A percentile compares a stretch with the other conserved stretches of the same genome.
phyloP scores from a whole-genome alignment of 1,284 basidiomycete genomes.

The Ceratobasidium sp. region DNA sequence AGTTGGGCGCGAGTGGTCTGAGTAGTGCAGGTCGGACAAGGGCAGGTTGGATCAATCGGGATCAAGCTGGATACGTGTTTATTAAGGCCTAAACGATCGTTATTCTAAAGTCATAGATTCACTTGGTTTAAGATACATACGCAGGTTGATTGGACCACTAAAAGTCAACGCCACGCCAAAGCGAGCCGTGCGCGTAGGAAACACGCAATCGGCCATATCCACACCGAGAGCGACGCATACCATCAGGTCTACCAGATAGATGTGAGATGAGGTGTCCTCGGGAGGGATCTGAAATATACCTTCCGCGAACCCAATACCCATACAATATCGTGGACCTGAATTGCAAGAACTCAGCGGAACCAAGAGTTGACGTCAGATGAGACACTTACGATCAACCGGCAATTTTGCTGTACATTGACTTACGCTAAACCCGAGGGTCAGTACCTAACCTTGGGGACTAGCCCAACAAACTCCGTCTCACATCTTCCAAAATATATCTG shows the following conservation, averaged over 20 bases:
- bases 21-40: constrained; percentile 79
- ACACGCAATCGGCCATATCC: constrained; percentile 92
- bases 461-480: constrained; percentile 56
- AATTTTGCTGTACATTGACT: constrained; percentile 80
- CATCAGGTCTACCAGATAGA: constrained; percentile 68
- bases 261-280: background rate
- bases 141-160: constrained; percentile 79
- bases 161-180: constrained; percentile 87
- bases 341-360: too few relatives aligned
- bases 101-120: background rate
- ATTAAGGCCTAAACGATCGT: constrained; percentile 62
- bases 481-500: constrained; percentile 87
- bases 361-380: constrained; percentile 2
- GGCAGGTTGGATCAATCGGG: constrained; percentile 77
- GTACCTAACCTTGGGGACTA: background rate
- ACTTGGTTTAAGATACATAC: constrained; percentile 57
- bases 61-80: constrained; percentile 74
- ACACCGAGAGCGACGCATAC: constrained; percentile 89
- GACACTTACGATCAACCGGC: constrained; percentile 72
- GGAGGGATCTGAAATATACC: constrained; percentile 59
- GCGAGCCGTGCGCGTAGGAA: constrained; percentile 85
- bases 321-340: constrained; percentile 82
- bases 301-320: constrained; percentile 91
- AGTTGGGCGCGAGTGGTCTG: constrained; percentile 75
- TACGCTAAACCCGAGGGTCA: constrained; percentile 63